A percentile compares a stretch with the other conserved stretches of the same genome.
These are phyloP conservation scores for Russula earlei DNA, from an alignment of 768 basidiomycete species.

Conservation along the genomic window DNA sequence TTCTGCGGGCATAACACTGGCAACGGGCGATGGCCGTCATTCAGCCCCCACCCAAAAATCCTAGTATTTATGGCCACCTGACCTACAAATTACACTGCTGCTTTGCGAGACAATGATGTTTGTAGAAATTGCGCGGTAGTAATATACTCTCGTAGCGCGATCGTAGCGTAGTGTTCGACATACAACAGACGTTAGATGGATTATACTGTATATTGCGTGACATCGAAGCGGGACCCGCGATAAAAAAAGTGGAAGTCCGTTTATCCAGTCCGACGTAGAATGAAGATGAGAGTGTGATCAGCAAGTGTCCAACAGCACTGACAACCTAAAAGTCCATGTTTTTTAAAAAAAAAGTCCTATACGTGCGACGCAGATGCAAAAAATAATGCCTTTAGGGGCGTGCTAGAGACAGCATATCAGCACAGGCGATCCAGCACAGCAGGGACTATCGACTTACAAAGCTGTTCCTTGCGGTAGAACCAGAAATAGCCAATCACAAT, in stretches of 20 bases:
- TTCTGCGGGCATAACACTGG: too few relatives aligned
- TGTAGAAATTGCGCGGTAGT: too few relatives aligned
- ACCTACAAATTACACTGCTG: too few relatives aligned
- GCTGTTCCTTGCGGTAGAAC: slow-evolving; percentile 95
- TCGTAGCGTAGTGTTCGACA: background rate
- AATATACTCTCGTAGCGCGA: slow-evolving; percentile 1
- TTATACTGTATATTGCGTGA: slow-evolving; percentile 14
- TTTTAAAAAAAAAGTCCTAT: slow-evolving; percentile 13
- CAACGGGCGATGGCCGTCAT: too few relatives aligned
- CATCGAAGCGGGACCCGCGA: slow-evolving; percentile 11
- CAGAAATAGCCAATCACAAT: slow-evolving; percentile 91
- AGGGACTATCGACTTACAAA: slow-evolving; percentile 40
- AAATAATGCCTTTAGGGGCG: slow-evolving; percentile 22
- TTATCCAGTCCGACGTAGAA: slow-evolving; percentile 5
- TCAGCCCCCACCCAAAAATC: too few relatives aligned
- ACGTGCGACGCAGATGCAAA: slow-evolving; percentile 13
- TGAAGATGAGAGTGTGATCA: slow-evolving; percentile 14
- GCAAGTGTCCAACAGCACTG: slow-evolving; percentile 13
- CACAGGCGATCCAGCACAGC: background rate
- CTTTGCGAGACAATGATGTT: too few relatives aligned
- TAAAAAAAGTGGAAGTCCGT: slow-evolving; percentile 1
- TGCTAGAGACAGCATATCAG: slow-evolving; percentile 17
- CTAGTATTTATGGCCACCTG: too few relatives aligned
- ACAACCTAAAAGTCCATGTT: slow-evolving; percentile 5
- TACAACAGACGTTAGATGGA: background rate